A percentile compares a stretch with the other conserved stretches of the same genome.
Evolutionary conservation across 345 rosid genomes (phyloP).

Genomic region (Melaleuca quinquenervia): DNA sequence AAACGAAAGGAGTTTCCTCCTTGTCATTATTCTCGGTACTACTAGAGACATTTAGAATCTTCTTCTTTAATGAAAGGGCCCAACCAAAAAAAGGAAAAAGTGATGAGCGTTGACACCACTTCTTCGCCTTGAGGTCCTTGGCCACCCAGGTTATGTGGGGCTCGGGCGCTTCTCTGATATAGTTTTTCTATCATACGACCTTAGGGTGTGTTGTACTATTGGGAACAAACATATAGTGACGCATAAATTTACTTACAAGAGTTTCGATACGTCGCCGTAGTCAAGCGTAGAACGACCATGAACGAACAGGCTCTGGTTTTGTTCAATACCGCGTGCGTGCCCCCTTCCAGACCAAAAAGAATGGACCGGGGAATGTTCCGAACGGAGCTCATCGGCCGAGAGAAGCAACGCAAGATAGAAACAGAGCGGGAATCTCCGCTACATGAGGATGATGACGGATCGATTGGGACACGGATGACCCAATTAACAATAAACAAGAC

Average conservation of each 20-base stretch:
- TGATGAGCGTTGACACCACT: not conserved
- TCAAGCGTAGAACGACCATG: not conserved
- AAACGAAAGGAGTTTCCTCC: not conserved
- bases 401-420: not conserved
- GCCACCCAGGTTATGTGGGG: not conserved
- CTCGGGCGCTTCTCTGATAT: not conserved
- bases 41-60: not conserved
- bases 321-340: not conserved
- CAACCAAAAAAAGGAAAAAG: not conserved
- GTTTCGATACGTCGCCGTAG: not conserved
- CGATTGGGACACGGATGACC: not conserved
- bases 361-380: not conserved
- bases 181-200: not conserved
- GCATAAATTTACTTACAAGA: not conserved
- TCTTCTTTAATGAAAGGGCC: not conserved
- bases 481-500: not conserved
- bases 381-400: not conserved
- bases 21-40: not conserved
- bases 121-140: not conserved
- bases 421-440: not conserved
- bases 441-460: not conserved
- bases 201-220: not conserved
- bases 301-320: not conserved
- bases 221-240: not conserved
- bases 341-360: not conserved